These are phyloP conservation scores for Paraphaeosphaeria minitans DNA, from an alignment of 2,329 filamentous ascomycete species.

Conservation along the genomic window DNA sequence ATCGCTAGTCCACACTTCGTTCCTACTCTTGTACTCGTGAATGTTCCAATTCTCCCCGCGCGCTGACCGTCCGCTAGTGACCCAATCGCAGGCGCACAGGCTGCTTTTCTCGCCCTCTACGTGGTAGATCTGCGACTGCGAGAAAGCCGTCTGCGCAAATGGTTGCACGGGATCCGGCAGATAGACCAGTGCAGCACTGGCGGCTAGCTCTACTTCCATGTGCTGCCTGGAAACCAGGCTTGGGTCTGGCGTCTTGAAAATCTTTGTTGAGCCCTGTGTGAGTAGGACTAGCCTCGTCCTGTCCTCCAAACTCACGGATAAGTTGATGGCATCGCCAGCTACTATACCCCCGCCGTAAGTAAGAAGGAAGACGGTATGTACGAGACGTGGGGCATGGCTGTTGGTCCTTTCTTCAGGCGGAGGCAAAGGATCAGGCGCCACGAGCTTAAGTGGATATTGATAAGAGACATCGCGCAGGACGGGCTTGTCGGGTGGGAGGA, in stretches of 20 bases:
- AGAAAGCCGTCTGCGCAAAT: slow-evolving; percentile 81
- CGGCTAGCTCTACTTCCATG: slow-evolving; percentile 55
- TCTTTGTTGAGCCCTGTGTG: slow-evolving; percentile 84
- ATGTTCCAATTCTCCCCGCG: slow-evolving; percentile 90
- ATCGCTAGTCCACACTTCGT: slow-evolving; percentile 75
- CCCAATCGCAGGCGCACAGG: slow-evolving; percentile 90
- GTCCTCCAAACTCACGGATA: slow-evolving; percentile 69
- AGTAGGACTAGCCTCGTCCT: slow-evolving; percentile 67
- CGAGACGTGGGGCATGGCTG: slow-evolving; percentile 53
- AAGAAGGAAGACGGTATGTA: slow-evolving; percentile 81
- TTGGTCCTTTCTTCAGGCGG: slow-evolving; percentile 51
- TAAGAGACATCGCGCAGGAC: slow-evolving; percentile 78
- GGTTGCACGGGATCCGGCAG: slow-evolving; percentile 94
- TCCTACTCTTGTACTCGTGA: slow-evolving; percentile 76
- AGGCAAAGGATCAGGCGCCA: slow-evolving; percentile 74
- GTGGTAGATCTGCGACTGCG: slow-evolving; percentile 80
- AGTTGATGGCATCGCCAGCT: slow-evolving; percentile 79
- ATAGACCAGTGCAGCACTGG: slow-evolving; percentile 61
- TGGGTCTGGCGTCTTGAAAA: slow-evolving; percentile 77
- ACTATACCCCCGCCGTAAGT: slow-evolving; percentile 95
- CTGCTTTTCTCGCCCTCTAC: slow-evolving; percentile 55
- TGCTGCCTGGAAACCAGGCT: slow-evolving; percentile 53
- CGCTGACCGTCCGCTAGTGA: slow-evolving; percentile 83
- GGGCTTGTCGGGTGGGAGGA: slow-evolving; percentile 73
- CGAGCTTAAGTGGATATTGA: slow-evolving; percentile 93